phyloP scores from a whole-genome alignment of 2,329 filamentous ascomycete genomes.

The Alternaria sp. region DNA sequence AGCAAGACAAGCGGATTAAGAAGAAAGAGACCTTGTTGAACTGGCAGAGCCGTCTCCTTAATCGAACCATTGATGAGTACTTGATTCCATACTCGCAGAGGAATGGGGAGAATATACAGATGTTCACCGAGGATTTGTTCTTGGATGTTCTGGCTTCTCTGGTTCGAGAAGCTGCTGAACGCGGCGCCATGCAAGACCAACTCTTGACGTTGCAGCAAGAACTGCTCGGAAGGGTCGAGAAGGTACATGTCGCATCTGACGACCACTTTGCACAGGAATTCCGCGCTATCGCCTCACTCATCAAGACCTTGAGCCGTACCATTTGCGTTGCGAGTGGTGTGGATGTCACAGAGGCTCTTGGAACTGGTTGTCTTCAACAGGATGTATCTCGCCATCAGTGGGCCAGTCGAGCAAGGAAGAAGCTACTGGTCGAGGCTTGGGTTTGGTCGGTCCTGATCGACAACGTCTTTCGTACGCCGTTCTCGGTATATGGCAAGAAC shows the following conservation, averaged over 20 bases:
- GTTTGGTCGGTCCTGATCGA: slow-evolving; percentile 26
- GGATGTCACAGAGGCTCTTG: neutral
- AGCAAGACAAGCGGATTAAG: too few relatives aligned
- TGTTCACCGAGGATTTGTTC: too few relatives aligned
- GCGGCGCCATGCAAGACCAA: neutral
- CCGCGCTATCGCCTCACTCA: slow-evolving; percentile 11
- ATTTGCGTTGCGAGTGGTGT: neutral
- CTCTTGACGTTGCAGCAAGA: slow-evolving; percentile 16
- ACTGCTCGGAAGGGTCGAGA: slow-evolving; percentile 28
- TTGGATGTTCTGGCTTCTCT: too few relatives aligned
- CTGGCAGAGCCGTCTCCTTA: too few relatives aligned
- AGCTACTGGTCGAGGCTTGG: slow-evolving; percentile 24
- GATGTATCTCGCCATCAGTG: slow-evolving; percentile 17
- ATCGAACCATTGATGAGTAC: too few relatives aligned
- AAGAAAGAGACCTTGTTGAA: too few relatives aligned
- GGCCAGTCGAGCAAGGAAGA: slow-evolving; percentile 18
- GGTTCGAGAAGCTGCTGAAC: neutral
- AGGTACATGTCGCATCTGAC: slow-evolving; percentile 21
- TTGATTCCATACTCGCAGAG: too few relatives aligned
- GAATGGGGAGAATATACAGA: too few relatives aligned
- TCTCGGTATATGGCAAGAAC: slow-evolving; percentile 9
- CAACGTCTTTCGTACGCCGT: slow-evolving; percentile 17
- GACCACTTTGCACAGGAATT: slow-evolving; percentile 27
- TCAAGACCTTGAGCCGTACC: slow-evolving; percentile 30
- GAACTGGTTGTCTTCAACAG: neutral